phyloP scores from a whole-genome alignment of 495 filamentous ascomycete genomes.

The Trichoderma orchidacearum region DNA sequence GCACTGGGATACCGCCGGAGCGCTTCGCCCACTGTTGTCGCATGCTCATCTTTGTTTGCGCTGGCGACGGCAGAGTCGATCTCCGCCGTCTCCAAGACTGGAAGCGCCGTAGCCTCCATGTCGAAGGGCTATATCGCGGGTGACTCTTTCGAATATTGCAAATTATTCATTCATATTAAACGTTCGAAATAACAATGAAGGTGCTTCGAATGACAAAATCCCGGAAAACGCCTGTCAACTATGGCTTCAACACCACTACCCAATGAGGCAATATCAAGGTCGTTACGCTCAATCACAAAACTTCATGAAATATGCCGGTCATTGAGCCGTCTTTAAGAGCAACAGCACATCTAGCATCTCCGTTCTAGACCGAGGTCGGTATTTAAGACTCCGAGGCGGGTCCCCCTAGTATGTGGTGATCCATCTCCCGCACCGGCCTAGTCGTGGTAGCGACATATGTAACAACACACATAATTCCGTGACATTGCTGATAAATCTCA shows the following conservation, averaged over 20 bases:
- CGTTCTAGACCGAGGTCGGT: background rate
- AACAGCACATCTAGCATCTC: background rate
- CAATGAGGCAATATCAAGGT: too few relatives aligned
- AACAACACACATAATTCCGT: background rate
- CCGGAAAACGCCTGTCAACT: too few relatives aligned
- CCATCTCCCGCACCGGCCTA: background rate
- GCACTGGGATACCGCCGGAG: constrained; percentile 28
- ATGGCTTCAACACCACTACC: too few relatives aligned
- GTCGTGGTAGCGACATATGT: background rate
- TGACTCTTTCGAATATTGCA: too few relatives aligned
- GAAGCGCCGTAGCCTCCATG: background rate
- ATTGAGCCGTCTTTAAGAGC: background rate
- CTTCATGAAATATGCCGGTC: too few relatives aligned
- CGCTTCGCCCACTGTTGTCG: constrained; percentile 27
- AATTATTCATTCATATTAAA: too few relatives aligned
- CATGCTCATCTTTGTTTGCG: constrained; percentile 24
- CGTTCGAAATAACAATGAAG: too few relatives aligned
- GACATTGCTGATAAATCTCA: background rate
- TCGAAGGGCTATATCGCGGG: background rate
- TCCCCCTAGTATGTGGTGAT: too few relatives aligned
- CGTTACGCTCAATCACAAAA: too few relatives aligned
- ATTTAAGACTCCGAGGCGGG: background rate
- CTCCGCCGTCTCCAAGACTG: background rate
- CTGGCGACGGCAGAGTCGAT: background rate
- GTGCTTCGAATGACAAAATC: too few relatives aligned